Base-by-base conservation (phyloP, 257 asterid species). In the Knoxia roxburghii region DNA sequence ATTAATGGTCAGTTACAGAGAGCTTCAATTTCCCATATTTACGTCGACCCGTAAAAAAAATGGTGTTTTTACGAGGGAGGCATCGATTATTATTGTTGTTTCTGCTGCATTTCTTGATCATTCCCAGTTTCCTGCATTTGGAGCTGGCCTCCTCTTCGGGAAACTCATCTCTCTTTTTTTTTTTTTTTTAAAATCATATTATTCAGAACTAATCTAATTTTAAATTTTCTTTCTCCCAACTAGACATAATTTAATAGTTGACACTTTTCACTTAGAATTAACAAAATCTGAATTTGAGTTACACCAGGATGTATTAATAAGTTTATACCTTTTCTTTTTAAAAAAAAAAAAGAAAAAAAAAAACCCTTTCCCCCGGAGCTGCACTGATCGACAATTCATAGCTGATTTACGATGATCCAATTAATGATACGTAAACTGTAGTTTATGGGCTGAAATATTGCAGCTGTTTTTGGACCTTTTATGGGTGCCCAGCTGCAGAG, bases 1-100 rank as follows among this genome's bases (percentile, higher is more conserved):
- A 32, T 32, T 73, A 37, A 37, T 9, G 4, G 77, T 64, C 63
- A 82, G 83, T 80, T 72, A 74, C 85, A 70, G 2, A 32, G 43
- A 69, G 68, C 69, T 73, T 70, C 78, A 77, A 85, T 79, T 81
- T 74, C 91, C 88, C 56, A 76, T 45, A 74, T 51, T 37, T 65
- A 32, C 35, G 14, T 21, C n/a, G 7, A 40, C 3, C 45, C 1
- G 53, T 70, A 69, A 30, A 68, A 46, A 17, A 18, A 37, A 37
- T 37, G 18, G 46, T 30, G 17, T 41, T 52, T 52, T 66, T 67
- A 67, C 41, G 50, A 23, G 15, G 51, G 20, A 18, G 41, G 4
- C 41, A 3, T 37, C 9, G 4, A 37, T 37, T 37, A 9, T 37
- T 37, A 9, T 45, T 40, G 8, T 20, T 18, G 46, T 41, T 56